These are phyloP conservation scores for Pythium inflatum DNA, from an alignment of 352 stramenopile species.

Conservation along the genomic window DNA sequence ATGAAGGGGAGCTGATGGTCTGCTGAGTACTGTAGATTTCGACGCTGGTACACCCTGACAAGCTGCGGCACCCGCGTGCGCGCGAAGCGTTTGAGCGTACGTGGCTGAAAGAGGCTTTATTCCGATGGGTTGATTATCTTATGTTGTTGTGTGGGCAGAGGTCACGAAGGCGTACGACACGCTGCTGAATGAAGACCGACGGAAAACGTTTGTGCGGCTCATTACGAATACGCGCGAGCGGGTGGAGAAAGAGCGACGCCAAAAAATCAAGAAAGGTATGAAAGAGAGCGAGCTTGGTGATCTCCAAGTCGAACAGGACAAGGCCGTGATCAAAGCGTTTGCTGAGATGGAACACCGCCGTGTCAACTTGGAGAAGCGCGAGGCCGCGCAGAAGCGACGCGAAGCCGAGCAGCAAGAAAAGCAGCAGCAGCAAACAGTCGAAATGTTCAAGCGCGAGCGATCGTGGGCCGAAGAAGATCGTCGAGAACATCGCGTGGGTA, in stretches of 20 bases:
- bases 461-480: constrained; percentile 80
- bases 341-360: constrained; percentile 82
- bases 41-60: constrained; percentile 88
- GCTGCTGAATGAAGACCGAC: constrained; percentile 82
- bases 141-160: constrained; percentile 43
- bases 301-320: constrained; percentile 65
- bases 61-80: constrained; percentile 67
- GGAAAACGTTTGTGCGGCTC: constrained; percentile 77
- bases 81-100: constrained; percentile 88
- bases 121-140: constrained; percentile 1
- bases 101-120: background rate
- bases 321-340: constrained; percentile 82
- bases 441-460: constrained; percentile 69
- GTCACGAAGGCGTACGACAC: constrained; percentile 88
- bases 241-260: constrained; percentile 72
- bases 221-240: constrained; percentile 76
- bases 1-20: too few relatives aligned
- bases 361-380: constrained; percentile 74
- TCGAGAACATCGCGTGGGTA: constrained; percentile 76
- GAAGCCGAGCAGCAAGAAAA: constrained; percentile 80
- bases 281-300: constrained; percentile 72
- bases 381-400: constrained; percentile 64
- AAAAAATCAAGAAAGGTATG: constrained; percentile 84
- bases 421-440: constrained; percentile 62
- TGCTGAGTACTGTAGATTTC: constrained; percentile 85